Conservation (phyloP, 129 eudicot species). For the Flaveria robusta region DNA sequence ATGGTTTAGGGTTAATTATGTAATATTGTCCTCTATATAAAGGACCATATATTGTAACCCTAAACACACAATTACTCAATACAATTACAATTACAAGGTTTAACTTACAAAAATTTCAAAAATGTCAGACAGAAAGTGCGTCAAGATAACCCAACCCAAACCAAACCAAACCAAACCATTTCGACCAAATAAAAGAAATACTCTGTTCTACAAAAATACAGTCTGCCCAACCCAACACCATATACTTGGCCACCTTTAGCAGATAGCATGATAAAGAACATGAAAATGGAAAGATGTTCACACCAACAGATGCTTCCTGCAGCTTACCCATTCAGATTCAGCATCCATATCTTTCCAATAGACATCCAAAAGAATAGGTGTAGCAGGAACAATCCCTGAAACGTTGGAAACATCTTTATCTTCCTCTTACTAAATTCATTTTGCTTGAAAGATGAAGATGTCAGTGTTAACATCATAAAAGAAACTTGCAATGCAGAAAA, state of each 20-base stretch:
- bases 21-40: too few species aligned
- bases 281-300: neutral
- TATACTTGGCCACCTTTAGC: neutral
- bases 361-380: slow-evolving; percentile 60
- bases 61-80: too few species aligned
- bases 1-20: too few species aligned
- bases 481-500: neutral
- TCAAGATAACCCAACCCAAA: too few species aligned
- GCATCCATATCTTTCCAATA: slow-evolving; percentile 88
- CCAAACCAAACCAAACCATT: neutral
- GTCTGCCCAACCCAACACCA: neutral
- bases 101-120: slow-evolving; percentile 3
- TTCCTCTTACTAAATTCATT: slow-evolving; percentile 15
- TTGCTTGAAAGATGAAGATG: slow-evolving; percentile 10
- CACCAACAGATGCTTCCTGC: slow-evolving; percentile 18
- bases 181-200: neutral
- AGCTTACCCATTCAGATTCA: slow-evolving; percentile 94
- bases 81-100: too few species aligned
- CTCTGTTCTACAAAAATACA: neutral
- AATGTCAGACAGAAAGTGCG: neutral
- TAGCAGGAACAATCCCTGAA: slow-evolving; percentile 80
- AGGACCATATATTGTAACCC: too few species aligned
- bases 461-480: neutral
- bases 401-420: slow-evolving; percentile 15
- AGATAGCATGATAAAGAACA: slow-evolving; percentile 12